Evolutionary conservation across 805 yeast species (phyloP), one percentile per base, ranked within the genome.

Genomic region (Lachancea meyersii): DNA sequence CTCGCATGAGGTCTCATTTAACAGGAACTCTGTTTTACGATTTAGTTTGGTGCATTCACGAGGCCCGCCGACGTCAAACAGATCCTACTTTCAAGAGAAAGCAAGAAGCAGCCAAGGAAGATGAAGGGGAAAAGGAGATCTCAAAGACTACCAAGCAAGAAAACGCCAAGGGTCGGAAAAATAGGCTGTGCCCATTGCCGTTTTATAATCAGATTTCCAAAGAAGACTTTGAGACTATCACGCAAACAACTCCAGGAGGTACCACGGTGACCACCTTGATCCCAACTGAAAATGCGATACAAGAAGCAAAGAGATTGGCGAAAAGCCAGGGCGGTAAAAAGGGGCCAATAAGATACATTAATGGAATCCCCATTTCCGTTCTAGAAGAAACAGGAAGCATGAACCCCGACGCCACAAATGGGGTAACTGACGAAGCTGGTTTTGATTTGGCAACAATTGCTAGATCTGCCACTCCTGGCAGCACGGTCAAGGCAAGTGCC

Each of bases 21-120:
- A 84, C 96, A 0, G 95, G 93, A 1, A 87, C 96, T 0, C 64
- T 89, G 40, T 89, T 89, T 54, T 89, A 89, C 58, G 97, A 89
- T 62, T 70, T 89, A 40, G 91, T 89, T 10, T 88, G 95, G 88
- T 84, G 95, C 60, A 82, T 89, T 37, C 97, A 89, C 63, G 97
- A 89, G 57, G 96, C 96, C 1, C 72, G 95, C 59, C 71, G 96
- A 58, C 69, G 95, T 41, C 72, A 75, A 28, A 54, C 72, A 38
- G 75, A 71, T 44, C 68, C 70, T 18, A 45, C 53, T 31, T 58
- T 65, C 41, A 62, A 63, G 23, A 53, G 55, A 26, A 26, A 14
- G 13, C 13, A 26, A 26, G 13, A 10, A 26, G 10, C 28, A 26
- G n/a, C n/a, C n/a, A n/a, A n/a, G 13, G 28, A 26, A 4, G 14